Evolutionary conservation across 352 stramenopile genomes (phyloP), one percentile per base, ranked within the genome.

Genomic region (Phytophthora capsici): DNA sequence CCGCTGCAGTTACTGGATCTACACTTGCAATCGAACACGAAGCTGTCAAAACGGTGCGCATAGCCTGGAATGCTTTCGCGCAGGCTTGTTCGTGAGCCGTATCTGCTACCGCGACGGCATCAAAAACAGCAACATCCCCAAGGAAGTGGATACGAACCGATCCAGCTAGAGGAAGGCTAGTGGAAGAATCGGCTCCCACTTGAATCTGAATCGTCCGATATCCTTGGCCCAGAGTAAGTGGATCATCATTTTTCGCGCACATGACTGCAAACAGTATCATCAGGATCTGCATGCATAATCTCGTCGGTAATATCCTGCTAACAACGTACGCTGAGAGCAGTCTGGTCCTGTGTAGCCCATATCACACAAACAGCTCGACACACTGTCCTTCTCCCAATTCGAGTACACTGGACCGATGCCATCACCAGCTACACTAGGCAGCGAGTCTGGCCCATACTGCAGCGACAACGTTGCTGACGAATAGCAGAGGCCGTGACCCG

Each of bases 211-310:
- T 92, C 0, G 70, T 74, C 13, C 86, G 81, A 48, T 78, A 84
- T 7, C 54, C 63, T 72, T 97, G 88, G 5, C 75, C 57, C 3
- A 83, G 84, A 6, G 89, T 95, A 9, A 97, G 62, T 1, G 86
- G 89, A 47, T 97, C 85, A 62, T 97, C 87, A 28, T 90, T 89
- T 76, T 95, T 95, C 9, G 87, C 83, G 38, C 90, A 96, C 82
- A 95, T 94, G 19, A 77, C 77, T 89, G 10, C 16, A 34, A 40
- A 58, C 38, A 12, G 25, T 20, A 20, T 23, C 4, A 36, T 55
- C 22, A 66, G 19, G 44, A 20, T n/a, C 16, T n/a, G 7, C 25
- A 28, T 28, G 25, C 25, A 8, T 20, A 9, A 8, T 25, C 3
- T 16, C 47, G n/a, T 1, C 9, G 9, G 19, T 1, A 19, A 37